Percentiles rank a stretch among this genome's conserved stretches.
Conservation (phyloP, 164 flowering plant genomes). For the Magnolia sinica region DNA sequence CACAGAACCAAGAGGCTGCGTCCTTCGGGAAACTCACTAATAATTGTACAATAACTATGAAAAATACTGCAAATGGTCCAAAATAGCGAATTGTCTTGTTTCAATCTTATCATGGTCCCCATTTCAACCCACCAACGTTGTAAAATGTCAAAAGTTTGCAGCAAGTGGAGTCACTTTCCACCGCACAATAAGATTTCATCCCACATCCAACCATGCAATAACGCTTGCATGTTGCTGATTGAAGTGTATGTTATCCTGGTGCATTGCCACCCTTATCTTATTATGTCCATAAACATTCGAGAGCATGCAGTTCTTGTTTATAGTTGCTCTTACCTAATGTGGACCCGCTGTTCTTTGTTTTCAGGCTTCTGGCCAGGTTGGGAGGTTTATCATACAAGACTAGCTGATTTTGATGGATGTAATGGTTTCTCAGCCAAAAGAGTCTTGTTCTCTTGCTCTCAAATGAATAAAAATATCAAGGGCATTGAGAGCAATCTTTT, state of each 20-base stretch:
- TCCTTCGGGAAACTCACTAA: too few species aligned
- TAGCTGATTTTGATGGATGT: background rate
- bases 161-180: background rate
- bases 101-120: too few species aligned
- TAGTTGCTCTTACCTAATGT: background rate
- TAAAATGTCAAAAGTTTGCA: too few species aligned
- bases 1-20: too few species aligned
- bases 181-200: background rate
- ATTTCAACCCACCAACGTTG: too few species aligned
- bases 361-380: constrained; percentile 39
- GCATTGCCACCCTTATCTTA: background rate
- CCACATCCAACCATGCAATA: background rate
- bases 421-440: background rate
- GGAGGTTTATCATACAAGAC: constrained; percentile 21
- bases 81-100: too few species aligned
- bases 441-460: background rate
- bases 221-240: background rate
- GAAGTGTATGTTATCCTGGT: background rate
- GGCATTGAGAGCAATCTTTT: constrained; percentile 7
- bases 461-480: background rate
- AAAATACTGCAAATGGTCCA: too few species aligned
- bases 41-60: too few species aligned
- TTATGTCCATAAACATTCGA: background rate
- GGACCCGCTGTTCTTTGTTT: background rate
- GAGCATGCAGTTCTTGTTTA: background rate